Percentiles rank a stretch among this genome's conserved stretches.
These are phyloP conservation scores for Silybum marianum DNA, from an alignment of 129 eudicot species.

Conservation along the genomic window DNA sequence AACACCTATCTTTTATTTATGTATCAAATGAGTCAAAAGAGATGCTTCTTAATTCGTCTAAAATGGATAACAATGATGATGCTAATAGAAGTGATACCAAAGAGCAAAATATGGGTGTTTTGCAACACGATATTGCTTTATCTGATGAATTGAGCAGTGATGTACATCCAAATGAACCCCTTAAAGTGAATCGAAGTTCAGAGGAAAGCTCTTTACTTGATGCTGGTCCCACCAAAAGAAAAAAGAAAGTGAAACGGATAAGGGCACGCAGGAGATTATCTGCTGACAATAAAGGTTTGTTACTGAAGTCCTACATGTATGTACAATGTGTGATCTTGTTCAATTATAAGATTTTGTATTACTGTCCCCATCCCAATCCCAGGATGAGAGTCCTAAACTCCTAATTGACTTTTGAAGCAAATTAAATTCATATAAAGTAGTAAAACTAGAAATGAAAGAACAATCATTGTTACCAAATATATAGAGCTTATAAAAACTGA, in stretches of 20 bases:
- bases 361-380: background rate
- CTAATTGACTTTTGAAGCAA: too few species aligned
- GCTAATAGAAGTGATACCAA: slow-evolving; percentile 12
- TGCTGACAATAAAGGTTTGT: slow-evolving; percentile 51
- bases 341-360: background rate
- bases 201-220: background rate
- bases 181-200: background rate
- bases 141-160: slow-evolving; percentile 25
- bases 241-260: slow-evolving; percentile 55
- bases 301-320: background rate
- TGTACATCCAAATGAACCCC: slow-evolving; percentile 9
- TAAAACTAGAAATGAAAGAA: too few species aligned
- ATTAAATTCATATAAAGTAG: too few species aligned
- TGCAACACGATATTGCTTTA: slow-evolving; percentile 22
- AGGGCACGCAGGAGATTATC: slow-evolving; percentile 38
- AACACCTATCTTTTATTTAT: slow-evolving; percentile 28
- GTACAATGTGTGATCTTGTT: background rate
- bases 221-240: slow-evolving; percentile 35
- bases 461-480: too few species aligned
- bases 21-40: slow-evolving; percentile 21
- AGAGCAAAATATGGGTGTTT: slow-evolving; percentile 27
- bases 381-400: too few species aligned
- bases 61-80: slow-evolving; percentile 21
- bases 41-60: slow-evolving; percentile 21
- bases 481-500: too few species aligned